Base-by-base conservation (phyloP, 2,329 filamentous ascomycete species). In the Westerdykella sp. region DNA sequence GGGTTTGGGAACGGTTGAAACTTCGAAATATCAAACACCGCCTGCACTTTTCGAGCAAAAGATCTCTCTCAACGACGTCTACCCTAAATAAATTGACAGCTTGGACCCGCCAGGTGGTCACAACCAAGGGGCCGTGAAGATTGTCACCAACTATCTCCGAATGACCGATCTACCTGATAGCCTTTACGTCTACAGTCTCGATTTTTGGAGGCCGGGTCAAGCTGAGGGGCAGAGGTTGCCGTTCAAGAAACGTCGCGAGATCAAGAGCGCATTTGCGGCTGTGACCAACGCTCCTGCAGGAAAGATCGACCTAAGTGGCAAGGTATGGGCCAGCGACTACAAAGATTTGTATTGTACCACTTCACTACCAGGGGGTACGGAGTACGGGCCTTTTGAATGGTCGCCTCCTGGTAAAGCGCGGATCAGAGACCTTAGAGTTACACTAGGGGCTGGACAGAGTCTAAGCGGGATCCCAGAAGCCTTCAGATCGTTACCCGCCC, bases 271-370 rank as follows among this genome's bases (percentile, higher is more conserved):
- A n/a, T 40, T 31, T 14, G 3, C 25, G 16, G n/a, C 38, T 14
- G 6, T 40, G 22, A 13, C 13, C 4, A 28, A 28, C 11, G 38
- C 6, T 6, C n/a, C 6, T 4, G 18, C 18, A 6, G 18, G 18
- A 6, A 21, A 21, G 18, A 3, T 21, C 6, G 18, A 21, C 48
- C 13, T 21, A 14, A 4, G 23, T 18, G 7, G 5, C 13, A 40
- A 25, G 18, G n/a, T 14, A 6, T 40, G 37, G 37, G 37, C 37
- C n/a, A 40, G 21, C 7, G 37, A 40, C n/a, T 40, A 28, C 37
- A 40, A 40, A 25, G 23, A 25, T n/a, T 15, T 40, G n/a, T n/a
- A n/a, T 5, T 40, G 23, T 4, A 28, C 21, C n/a, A 9, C 30
- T 14, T 28, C 4, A 14, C 37, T 25, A 25, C 6, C 32, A 5